phyloP scores from a whole-genome alignment of 2,329 filamentous ascomycete species.

The Aureobasidium leucospermi region DNA sequence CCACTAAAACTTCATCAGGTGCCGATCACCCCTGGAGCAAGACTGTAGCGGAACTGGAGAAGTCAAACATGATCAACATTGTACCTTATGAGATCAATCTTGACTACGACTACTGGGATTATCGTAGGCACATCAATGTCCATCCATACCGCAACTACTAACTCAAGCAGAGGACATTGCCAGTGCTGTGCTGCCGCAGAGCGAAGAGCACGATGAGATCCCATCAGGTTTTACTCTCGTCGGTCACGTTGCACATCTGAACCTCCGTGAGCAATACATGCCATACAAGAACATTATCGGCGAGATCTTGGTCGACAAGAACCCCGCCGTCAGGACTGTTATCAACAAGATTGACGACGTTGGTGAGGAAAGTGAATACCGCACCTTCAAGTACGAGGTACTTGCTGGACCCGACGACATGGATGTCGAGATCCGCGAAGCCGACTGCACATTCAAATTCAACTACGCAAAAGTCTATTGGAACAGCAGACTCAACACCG shows the following conservation, averaged over 20 bases:
- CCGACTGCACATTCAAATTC: slow-evolving; percentile 79
- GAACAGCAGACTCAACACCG: slow-evolving; percentile 85
- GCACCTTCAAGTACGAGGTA: slow-evolving; percentile 89
- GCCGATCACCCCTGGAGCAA: slow-evolving; percentile 68
- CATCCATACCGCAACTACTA: slow-evolving; percentile 25
- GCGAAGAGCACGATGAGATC: slow-evolving; percentile 69
- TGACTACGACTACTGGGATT: slow-evolving; percentile 80
- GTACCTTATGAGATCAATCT: slow-evolving; percentile 69
- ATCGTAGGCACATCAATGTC: slow-evolving; percentile 47
- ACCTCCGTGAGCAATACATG: slow-evolving; percentile 73
- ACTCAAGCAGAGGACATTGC: slow-evolving; percentile 60
- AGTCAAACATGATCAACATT: slow-evolving; percentile 60
- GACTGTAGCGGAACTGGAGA: slow-evolving; percentile 59
- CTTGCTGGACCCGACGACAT: slow-evolving; percentile 75
- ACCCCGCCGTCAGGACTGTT: slow-evolving; percentile 71
- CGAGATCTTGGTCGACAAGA: slow-evolving; percentile 83
- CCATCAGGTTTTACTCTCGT: slow-evolving; percentile 82
- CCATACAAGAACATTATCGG: slow-evolving; percentile 84
- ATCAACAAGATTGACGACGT: slow-evolving; percentile 95
- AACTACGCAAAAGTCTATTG: slow-evolving; percentile 97
- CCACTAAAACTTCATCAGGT: neutral
- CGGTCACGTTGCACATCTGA: slow-evolving; percentile 84
- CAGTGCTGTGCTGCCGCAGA: slow-evolving; percentile 69
- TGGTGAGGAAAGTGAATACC: slow-evolving; percentile 74
- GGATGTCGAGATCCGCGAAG: slow-evolving; percentile 75